phyloP scores from a whole-genome alignment of 192 early-diverging fungal genomes.

The Spizellomyces punctatus region DNA sequence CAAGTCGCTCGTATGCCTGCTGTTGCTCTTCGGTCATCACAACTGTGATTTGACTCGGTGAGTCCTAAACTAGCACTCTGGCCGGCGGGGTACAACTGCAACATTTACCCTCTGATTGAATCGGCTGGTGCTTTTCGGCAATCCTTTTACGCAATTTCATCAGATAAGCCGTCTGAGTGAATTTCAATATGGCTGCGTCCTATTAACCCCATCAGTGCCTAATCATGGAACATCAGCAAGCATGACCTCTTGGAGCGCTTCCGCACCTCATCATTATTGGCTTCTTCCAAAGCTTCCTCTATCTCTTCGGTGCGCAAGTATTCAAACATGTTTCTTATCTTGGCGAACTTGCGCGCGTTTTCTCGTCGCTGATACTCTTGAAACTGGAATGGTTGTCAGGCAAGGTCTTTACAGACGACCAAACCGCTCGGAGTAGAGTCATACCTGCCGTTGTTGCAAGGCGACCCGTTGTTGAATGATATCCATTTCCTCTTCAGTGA shows the following conservation, averaged over 20 bases:
- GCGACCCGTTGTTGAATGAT: slow-evolving; percentile 91
- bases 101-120: slow-evolving; percentile 12
- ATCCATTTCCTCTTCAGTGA: slow-evolving; percentile 85
- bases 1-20: slow-evolving; percentile 80
- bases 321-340: slow-evolving; percentile 75
- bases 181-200: slow-evolving; percentile 86
- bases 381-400: slow-evolving; percentile 53
- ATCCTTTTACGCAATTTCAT: slow-evolving; percentile 42
- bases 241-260: too few relatives aligned
- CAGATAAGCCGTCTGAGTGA: slow-evolving; percentile 76
- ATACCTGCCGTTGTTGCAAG: slow-evolving; percentile 80
- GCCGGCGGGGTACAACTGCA: not conserved
- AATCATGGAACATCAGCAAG: too few relatives aligned
- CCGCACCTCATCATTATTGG: slow-evolving; percentile 76
- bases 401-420: too few relatives aligned
- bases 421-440: not conserved
- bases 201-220: slow-evolving; percentile 9
- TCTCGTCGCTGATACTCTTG: slow-evolving; percentile 84
- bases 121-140: slow-evolving; percentile 28
- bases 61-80: not conserved
- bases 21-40: slow-evolving; percentile 82
- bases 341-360: slow-evolving; percentile 74
- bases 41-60: slow-evolving; percentile 11
- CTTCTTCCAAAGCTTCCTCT: slow-evolving; percentile 76
- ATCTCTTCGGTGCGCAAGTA: slow-evolving; percentile 86